Evolutionary conservation across 1,284 basidiomycete species (phyloP).

Genomic region (Peniophora sp.): DNA sequence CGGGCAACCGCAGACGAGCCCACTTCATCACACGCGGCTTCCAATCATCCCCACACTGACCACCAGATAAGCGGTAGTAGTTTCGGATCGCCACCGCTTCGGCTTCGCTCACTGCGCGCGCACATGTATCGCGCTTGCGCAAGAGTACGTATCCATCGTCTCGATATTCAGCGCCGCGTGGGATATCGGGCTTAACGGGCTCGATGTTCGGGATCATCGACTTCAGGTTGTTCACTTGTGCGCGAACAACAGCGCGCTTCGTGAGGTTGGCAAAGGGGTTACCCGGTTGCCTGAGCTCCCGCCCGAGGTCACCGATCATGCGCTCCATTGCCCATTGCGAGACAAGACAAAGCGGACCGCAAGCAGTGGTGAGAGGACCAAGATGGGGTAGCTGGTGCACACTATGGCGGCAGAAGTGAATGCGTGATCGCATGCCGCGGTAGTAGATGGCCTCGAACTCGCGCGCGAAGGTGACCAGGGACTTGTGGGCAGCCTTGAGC

Average conservation of each 20-base stretch:
- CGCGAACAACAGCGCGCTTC: conserved; percentile 17
- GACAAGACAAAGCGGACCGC: conserved; percentile 18
- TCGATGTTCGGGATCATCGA: conserved; percentile 16
- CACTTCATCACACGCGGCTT: too few species aligned
- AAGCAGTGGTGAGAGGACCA: conserved; percentile 15
- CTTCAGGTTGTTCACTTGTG: conserved; percentile 24
- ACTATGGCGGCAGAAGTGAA: conserved; percentile 25
- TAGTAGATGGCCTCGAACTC: conserved; percentile 24
- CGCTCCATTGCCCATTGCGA: conserved; percentile 27
- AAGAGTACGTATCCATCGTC: background rate
- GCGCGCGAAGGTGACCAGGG: conserved; percentile 15
- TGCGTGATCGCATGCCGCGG: conserved; percentile 15
- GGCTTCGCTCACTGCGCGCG: background rate
- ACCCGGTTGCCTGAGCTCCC: conserved; percentile 22
- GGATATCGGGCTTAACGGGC: background rate
- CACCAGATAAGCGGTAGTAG: too few species aligned
- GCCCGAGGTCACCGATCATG: conserved; percentile 26
- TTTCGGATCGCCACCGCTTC: too few species aligned
- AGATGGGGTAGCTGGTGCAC: conserved; percentile 25
- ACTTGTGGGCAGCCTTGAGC: conserved; percentile 14
- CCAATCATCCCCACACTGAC: too few species aligned
- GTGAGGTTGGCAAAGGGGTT: conserved; percentile 24
- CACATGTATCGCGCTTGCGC: background rate
- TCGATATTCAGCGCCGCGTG: background rate
- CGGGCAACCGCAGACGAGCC: too few species aligned